Base-by-base conservation (phyloP, 768 basidiomycete genomes). In the Kwoniella europaea region DNA sequence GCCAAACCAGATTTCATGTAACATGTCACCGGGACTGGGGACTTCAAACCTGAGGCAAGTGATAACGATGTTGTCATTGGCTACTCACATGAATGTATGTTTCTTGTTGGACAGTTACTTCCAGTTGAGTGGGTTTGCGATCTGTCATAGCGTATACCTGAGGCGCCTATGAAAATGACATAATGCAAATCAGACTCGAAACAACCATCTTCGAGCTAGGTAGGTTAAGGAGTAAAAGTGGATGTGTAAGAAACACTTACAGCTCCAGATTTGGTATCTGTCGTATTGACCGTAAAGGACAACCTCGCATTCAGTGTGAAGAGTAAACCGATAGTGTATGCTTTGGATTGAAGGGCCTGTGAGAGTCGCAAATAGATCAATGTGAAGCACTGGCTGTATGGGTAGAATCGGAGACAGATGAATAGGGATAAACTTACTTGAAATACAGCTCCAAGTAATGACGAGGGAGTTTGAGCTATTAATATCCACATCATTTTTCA, bases 261-360 rank as follows among this genome's bases (percentile, higher is more conserved):
- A 41, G 50, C 24, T 12, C 43, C 22, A 12, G 50, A 65, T 24
- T 61, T 53, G 15, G 43, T 46, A 10, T 53, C 57, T 10, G 13
- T 63, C 24, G 46, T 27, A 44, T 13, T 65, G 42, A 41, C 62
- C 1, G 44, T 65, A 53, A 71, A 68, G 9, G 44, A 41, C 15
- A 74, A 46, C n/a, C 74, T 50, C 1, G 74, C 71, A 67, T 75
- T 71, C 42, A 77, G 69, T 10, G 74, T 71, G 52, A 68, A 69
- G 22, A 77, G 59, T 20, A 77, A 55, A 46, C 76, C 76, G 58
- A 73, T 29, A 43, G 76, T 71, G 61, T 77, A 77, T 15, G 69
- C 71, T 54, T 77, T 75, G 18, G 65, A 69, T 69, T 74, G 24
- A 24, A 24, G 24, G 24, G 24, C 24, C 24, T 24, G 24, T 24